Evolutionary conservation across 106 monocot species (phyloP).

Genomic region (Cymbidium sinense): DNA sequence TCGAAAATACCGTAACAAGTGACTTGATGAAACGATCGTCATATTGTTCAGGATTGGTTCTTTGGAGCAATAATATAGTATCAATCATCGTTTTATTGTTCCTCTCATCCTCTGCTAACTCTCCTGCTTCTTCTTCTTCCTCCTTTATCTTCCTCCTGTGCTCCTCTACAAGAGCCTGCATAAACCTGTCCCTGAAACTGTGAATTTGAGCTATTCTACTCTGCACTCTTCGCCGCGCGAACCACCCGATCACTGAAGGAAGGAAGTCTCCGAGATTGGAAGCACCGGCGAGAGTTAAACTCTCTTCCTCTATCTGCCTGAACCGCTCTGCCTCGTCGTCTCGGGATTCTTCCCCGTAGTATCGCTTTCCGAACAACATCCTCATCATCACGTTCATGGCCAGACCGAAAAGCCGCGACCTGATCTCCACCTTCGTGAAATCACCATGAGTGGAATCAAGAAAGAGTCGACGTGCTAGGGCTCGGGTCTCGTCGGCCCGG

Average conservation of each 20-base stretch:
- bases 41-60: neutral
- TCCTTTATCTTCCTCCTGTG: neutral
- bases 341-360: slow-evolving; percentile 8
- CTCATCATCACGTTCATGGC: slow-evolving; percentile 14
- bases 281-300: slow-evolving; percentile 3
- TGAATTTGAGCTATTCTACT: slow-evolving; percentile 12
- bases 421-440: slow-evolving; percentile 1
- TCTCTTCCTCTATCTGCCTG: slow-evolving; percentile 21
- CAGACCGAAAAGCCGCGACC: slow-evolving; percentile 1
- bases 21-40: neutral
- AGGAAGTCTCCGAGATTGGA: slow-evolving; percentile 37
- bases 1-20: neutral
- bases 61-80: neutral
- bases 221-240: slow-evolving; percentile 17
- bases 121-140: neutral
- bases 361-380: slow-evolving; percentile 25
- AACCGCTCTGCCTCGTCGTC: slow-evolving; percentile 23
- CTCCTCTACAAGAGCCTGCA: slow-evolving; percentile 32
- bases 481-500: neutral
- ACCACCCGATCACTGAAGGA: slow-evolving; percentile 15
- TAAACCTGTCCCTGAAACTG: slow-evolving; percentile 15
- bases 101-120: neutral
- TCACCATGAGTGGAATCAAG: neutral
- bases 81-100: neutral
- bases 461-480: slow-evolving; percentile 7